These are phyloP conservation scores for Strigomonas culicis DNA, from an alignment of 208 protist genomes.

Conservation along the genomic window DNA sequence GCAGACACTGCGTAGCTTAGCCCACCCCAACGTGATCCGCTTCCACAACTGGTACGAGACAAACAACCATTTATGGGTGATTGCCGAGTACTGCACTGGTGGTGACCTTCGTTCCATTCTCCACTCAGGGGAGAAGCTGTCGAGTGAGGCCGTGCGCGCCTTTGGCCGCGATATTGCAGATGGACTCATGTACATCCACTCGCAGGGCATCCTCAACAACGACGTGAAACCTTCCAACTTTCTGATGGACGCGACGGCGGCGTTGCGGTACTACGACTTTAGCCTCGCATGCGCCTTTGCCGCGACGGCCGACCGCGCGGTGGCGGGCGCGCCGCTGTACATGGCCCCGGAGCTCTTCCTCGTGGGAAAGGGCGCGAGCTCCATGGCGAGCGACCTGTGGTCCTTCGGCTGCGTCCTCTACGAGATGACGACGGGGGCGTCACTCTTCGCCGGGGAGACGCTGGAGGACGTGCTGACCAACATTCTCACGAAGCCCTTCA, in stretches of 20 bases:
- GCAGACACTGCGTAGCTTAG: conserved; percentile 66
- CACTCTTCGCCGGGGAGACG: conserved; percentile 93
- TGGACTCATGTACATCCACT: conserved; percentile 91
- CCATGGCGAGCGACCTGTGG: conserved; percentile 93
- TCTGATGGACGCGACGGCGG: conserved; percentile 88
- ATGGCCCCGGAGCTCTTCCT: conserved; percentile 94
- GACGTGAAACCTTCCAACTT: conserved; percentile 93
- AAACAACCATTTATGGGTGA: conserved; percentile 96
- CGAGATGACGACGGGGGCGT: conserved; percentile 86
- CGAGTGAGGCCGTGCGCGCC: conserved; percentile 60
- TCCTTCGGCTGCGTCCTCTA: conserved; percentile 92
- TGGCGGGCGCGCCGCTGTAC: conserved; percentile 88
- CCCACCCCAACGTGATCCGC: conserved; percentile 84
- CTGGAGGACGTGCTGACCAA: conserved; percentile 90
- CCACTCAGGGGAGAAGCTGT: conserved; percentile 54
- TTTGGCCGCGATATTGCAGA: conserved; percentile 81
- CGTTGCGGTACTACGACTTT: conserved; percentile 93
- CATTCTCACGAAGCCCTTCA: conserved; percentile 60
- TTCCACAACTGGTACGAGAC: conserved; percentile 97
- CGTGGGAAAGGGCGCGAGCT: conserved; percentile 43
- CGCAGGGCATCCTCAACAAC: conserved; percentile 83
- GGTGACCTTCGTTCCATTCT: conserved; percentile 88
- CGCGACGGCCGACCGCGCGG: conserved; percentile 19
- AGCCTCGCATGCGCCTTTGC: conserved; percentile 68
- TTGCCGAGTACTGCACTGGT: conserved; percentile 93